Conservation (phyloP, 352 stramenopile species). For the Globisporangium abappressorium region DNA sequence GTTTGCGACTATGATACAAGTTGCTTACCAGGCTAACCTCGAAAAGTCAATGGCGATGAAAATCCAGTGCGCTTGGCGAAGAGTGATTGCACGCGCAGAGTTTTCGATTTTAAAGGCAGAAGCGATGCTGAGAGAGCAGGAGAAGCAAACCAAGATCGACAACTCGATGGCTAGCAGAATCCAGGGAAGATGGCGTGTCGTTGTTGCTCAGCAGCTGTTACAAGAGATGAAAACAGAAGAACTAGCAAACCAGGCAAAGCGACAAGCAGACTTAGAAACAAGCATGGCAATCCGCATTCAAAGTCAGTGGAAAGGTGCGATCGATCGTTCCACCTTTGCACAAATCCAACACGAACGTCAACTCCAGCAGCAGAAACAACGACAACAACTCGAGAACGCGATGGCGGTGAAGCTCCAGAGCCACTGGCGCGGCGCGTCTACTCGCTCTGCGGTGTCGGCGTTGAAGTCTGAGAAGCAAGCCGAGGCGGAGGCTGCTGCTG, state of each 20-base stretch:
- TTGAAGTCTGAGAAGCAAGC: background rate
- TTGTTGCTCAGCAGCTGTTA: background rate
- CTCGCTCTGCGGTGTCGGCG: constrained; percentile 9
- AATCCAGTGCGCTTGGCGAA: constrained; percentile 20
- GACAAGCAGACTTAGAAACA: constrained; percentile 9
- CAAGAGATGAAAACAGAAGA: constrained; percentile 5
- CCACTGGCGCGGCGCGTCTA: constrained; percentile 20
- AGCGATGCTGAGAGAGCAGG: constrained; percentile 19
- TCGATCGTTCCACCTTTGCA: background rate
- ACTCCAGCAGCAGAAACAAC: background rate
- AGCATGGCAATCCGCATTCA: constrained; percentile 17
- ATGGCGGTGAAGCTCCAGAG: constrained; percentile 24
- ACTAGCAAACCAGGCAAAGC: background rate
- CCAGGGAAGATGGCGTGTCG: constrained; percentile 32
- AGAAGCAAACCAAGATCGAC: constrained; percentile 13
- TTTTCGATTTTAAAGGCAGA: constrained; percentile 5
- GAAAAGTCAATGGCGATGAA: constrained; percentile 3
- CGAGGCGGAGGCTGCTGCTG: background rate
- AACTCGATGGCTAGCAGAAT: constrained; percentile 26
- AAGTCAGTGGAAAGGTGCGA: constrained; percentile 6
- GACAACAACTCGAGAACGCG: constrained; percentile 1
- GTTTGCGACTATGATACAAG: constrained; percentile 7
- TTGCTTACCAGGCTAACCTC: background rate
- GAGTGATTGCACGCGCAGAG: constrained; percentile 5
- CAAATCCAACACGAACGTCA: background rate